Evolutionary conservation across 768 basidiomycete genomes (phyloP).

Genomic region (Suillus subluteus): DNA sequence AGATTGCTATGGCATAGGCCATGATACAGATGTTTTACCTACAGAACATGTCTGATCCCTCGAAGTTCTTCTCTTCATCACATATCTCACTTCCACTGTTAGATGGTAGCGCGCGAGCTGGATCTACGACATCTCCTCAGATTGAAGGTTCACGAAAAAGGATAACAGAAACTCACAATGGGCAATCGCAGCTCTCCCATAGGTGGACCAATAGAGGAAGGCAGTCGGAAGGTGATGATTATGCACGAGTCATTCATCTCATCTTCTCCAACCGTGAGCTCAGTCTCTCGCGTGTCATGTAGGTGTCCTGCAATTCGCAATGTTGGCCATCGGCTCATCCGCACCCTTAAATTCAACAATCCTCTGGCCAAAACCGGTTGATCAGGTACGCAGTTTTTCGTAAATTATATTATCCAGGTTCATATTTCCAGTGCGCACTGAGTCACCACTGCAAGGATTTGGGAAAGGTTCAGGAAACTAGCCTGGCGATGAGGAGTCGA

Average conservation of each 20-base stretch:
- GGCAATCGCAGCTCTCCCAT: not conserved
- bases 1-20: not conserved
- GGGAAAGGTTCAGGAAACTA: no score
- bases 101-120: not conserved
- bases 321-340: not conserved
- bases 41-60: no score
- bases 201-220: not conserved
- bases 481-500: no score
- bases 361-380: not conserved
- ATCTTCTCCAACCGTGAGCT: not conserved
- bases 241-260: not conserved
- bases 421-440: not conserved
- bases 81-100: no score
- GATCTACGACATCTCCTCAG: not conserved
- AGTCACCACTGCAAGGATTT: not conserved
- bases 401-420: not conserved
- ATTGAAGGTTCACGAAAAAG: not conserved
- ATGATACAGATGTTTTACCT: no score
- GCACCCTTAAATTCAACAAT: not conserved
- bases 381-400: not conserved
- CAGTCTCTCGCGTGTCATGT: not conserved
- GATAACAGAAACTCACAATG: not conserved
- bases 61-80: no score
- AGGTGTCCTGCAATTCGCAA: not conserved
- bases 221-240: not conserved